These are phyloP conservation scores for Pulveroboletus frians DNA, from an alignment of 768 basidiomycete species.

Conservation along the genomic window DNA sequence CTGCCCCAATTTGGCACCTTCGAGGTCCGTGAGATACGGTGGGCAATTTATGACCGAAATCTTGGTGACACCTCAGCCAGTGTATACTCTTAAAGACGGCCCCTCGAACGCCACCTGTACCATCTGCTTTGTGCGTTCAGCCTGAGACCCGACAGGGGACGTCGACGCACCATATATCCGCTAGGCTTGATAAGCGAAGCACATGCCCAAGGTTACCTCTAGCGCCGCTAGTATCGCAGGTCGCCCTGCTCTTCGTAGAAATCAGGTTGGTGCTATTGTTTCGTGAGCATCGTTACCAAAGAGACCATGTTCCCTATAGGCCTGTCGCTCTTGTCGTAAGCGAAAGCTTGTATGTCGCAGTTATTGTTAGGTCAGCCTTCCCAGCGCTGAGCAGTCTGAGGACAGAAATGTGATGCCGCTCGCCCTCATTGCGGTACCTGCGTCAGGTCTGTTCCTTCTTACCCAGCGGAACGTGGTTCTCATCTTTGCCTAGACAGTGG, in stretches of 20 bases:
- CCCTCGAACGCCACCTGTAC: conserved; percentile 1
- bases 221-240: conserved; percentile 28
- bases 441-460: conserved; percentile 56
- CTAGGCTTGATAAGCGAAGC: conserved; percentile 1
- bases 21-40: conserved; percentile 21
- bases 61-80: background rate
- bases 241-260: conserved; percentile 69
- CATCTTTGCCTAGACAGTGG: conserved; percentile 56
- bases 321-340: conserved; percentile 78
- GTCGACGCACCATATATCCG: background rate
- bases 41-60: conserved; percentile 11
- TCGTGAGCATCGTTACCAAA: conserved; percentile 8
- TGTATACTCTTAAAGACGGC: background rate
- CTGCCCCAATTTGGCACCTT: conserved; percentile 13
- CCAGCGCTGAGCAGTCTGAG: conserved; percentile 6
- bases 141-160: conserved; percentile 2
- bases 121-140: background rate
- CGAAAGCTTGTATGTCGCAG: conserved; percentile 64
- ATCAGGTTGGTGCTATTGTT: conserved; percentile 48
- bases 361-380: background rate
- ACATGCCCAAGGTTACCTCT: conserved; percentile 65
- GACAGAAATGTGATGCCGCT: conserved; percentile 82
- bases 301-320: conserved; percentile 36
- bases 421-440: conserved; percentile 84
- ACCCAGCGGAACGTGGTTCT: background rate